Evolutionary conservation across 106 monocot species (phyloP), one percentile per base, ranked within the genome.

Genomic region (Dactylorhiza incarnata): DNA sequence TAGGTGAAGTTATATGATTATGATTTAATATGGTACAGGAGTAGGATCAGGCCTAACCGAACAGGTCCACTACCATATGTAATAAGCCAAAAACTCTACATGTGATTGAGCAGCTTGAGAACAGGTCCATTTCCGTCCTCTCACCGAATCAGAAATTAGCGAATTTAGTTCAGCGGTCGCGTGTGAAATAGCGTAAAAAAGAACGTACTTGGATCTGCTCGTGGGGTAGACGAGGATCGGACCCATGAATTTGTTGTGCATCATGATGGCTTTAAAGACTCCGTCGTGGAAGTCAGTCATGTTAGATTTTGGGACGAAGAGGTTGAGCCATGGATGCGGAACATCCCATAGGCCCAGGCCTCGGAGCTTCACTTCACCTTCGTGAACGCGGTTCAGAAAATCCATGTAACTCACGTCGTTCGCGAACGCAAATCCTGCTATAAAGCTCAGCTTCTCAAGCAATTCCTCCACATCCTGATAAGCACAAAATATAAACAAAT

Each of bases 321-420:
- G 51, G 24, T 83, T 88, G 9, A 91, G 84, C 91, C 91, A 91
- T 68, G 88, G 91, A 48, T 91, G 88, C 0, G 86, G 88, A 13
- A 88, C 82, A 4, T 91, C 82, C 91, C 91, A 91, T 0, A 84
- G 77, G 5, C 82, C 86, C 25, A 65, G 45, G 6, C 84, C 48
- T 5, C 82, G 79, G 24, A 88, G 82, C 37, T 80, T 61, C 52
- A 66, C 12, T 78, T 88, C 88, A 0, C 81, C 91, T 0, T 84
- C 74, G 24, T 69, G 82, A 13, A 91, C 88, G 6, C 91, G 63
- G 12, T 91, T 67, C 6, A 91, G 82, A 51, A 91, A 91, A 5
- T 47, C 20, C 6, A 73, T 2, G 68, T 88, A 88, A 0, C 76
- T 46, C 8, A 91, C 78, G 14, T 91, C 91, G 43, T 86, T 91